Base-by-base conservation (phyloP, 2,329 filamentous ascomycete species). In the Trichophyton rubrum region DNA sequence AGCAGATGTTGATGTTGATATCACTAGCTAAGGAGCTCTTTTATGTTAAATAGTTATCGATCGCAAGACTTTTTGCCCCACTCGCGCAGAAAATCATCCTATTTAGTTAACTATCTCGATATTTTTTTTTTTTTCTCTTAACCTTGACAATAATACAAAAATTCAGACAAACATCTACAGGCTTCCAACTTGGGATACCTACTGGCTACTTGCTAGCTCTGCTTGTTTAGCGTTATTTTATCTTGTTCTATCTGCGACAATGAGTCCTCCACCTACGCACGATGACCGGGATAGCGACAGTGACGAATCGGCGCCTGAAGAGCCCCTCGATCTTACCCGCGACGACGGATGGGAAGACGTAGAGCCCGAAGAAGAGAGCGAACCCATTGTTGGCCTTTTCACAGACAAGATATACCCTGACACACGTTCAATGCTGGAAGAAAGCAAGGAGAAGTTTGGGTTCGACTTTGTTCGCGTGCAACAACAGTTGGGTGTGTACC, bases 381-480 rank as follows among this genome's bases (percentile, higher is more conserved):
- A 86, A 27, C 75, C 80, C 20, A 78, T 90, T 61, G 77, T 87
- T 56, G 89, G 86, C 20, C 77, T 91, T 38, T 81, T 90, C 64
- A 85, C 86, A 66, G 80, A 85, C 61, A 76, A 80, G 62, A 81
- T 83, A 41, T 91, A 89, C 68, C 73, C 82, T 6, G 82, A 85
- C 68, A 80, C 85, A 40, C 71, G 74, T 30, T 77, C 80, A 20
- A 89, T 91, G 86, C 76, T 91, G 53, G 75, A 79, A 40, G 78
- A 89, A 69, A 87, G 84, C 79, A 86, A 82, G 68, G 78, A 85
- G 57, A 82, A 82, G 66, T 78, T 85, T 68, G 73, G 74, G 30
- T 87, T 91, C 67, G 86, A 90, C 71, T 82, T 91, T 62, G 69
- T 84, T 59, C 80, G 78, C 59, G 75, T 83, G 38, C 78, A 84